phyloP scores from a whole-genome alignment of 345 rosid species.

The Gossypium stocksii region DNA sequence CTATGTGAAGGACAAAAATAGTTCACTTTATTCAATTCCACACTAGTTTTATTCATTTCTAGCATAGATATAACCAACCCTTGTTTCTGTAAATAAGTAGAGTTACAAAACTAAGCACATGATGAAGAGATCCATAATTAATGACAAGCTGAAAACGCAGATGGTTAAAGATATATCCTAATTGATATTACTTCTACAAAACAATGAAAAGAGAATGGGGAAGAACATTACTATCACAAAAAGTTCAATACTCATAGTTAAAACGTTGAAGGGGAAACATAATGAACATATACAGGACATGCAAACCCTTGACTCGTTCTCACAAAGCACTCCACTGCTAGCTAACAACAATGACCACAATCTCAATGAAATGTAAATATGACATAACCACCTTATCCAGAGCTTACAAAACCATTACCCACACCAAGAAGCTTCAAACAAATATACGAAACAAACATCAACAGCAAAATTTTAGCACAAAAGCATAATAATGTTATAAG shows the following conservation, averaged over 20 bases:
- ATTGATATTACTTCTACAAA: not conserved
- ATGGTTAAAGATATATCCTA: not conserved
- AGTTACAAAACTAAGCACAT: not conserved
- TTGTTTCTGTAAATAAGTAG: not conserved
- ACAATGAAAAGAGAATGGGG: not conserved
- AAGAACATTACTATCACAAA: not conserved
- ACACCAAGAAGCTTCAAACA: not conserved
- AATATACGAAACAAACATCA: not conserved
- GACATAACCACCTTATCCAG: not conserved
- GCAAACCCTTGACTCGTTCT: slow-evolving; percentile 39
- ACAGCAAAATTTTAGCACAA: not conserved
- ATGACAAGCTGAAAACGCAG: not conserved
- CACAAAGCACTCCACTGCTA: not conserved
- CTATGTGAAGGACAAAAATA: not conserved
- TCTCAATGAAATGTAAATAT: not conserved
- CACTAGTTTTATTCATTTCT: not conserved
- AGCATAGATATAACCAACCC: not conserved
- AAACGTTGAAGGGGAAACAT: not conserved
- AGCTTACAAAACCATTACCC: not conserved
- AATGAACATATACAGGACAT: slow-evolving; percentile 70
- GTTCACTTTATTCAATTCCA: not conserved
- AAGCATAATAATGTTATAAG: not conserved
- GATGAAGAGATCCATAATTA: not conserved
- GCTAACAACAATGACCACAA: not conserved
- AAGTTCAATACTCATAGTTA: not conserved